Conservation (phyloP, 2,329 filamentous ascomycete species). For the Plectosphaerella cucumerina region DNA sequence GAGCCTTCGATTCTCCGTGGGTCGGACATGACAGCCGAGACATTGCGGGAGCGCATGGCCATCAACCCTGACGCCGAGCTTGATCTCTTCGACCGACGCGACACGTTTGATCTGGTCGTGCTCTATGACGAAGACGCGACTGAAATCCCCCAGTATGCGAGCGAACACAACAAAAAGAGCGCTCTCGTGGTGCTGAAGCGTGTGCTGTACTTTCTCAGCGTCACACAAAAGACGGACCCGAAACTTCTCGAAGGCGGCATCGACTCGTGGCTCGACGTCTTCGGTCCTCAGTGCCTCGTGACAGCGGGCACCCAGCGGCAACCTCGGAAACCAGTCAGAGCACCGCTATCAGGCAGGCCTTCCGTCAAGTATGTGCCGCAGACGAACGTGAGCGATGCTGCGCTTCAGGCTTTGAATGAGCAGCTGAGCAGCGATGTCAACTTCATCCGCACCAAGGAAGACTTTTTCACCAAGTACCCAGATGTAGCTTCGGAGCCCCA, state of each 20-base stretch:
- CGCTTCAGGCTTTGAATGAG: too few species aligned
- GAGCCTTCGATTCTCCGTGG: constrained; percentile 73
- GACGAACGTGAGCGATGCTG: too few species aligned
- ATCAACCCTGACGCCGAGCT: constrained; percentile 73
- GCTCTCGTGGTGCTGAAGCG: constrained; percentile 71
- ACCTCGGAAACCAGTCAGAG: too few species aligned
- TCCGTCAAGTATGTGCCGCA: constrained; percentile 43
- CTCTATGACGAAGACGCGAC: constrained; percentile 77
- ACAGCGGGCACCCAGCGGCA: constrained; percentile 8
- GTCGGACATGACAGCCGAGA: constrained; percentile 58
- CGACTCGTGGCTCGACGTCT: constrained; percentile 79
- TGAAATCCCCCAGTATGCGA: constrained; percentile 36
- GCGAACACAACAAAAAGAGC: constrained; percentile 33
- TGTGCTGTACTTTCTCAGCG: constrained; percentile 80
- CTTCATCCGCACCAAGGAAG: constrained; percentile 50
- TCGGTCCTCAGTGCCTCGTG: constrained; percentile 46
- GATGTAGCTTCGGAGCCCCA: constrained; percentile 60
- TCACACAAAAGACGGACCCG: constrained; percentile 69
- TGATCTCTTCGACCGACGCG: constrained; percentile 63
- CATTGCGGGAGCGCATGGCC: constrained; percentile 64
- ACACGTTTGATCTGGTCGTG: constrained; percentile 81
- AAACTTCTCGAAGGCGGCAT: constrained; percentile 79
- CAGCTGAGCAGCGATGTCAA: constrained; percentile 37
- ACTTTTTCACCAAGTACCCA: constrained; percentile 79
- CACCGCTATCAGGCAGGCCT: too few species aligned